Base-by-base conservation (phyloP, 805 yeast genomes). In the Kregervanrija delftensis region DNA sequence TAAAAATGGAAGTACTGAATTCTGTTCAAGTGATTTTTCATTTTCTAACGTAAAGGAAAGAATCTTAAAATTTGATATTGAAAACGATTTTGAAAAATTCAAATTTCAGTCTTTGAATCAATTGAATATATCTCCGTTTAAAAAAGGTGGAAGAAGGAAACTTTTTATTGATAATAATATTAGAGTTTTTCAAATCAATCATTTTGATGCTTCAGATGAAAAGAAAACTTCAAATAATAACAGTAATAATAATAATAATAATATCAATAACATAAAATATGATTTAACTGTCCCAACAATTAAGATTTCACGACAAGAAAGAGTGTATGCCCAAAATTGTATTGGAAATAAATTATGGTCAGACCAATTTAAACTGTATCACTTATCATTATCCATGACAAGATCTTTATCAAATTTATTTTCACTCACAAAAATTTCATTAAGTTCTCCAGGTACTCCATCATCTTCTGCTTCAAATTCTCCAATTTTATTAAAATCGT, bases 1-100 rank as follows among this genome's bases (percentile, higher is more conserved):
- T 5, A 22, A 48, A 43, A 33, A 50, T 55, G 44, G 36, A 51
- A 35, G 59, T 61, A 44, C 69, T 68, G 1, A 66, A 68, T 3
- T 64, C 65, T 45, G 40, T 37, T 42, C 40, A 4, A 54, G 63
- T 45, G 65, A 68, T 16, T 58, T 43, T 37, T 44, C 54, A 10
- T 56, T 52, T 39, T 59, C 64, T 4, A 44, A 47, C 22, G 11
- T 49, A 37, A 51, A 56, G 41, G 53, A 51, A 40, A 47, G 43
- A 37, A 30, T 42, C 17, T 30, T 36, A 30, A 45, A 48, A 40
- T 30, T 48, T 36, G 48, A 45, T 14, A 41, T 43, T 3, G 46
- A 35, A 8, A 30, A 41, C 16, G 49, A 46, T 35, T 9, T 10
- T 5, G 53, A 49, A 35, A 39, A 15, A 10, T 49, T 50, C 13